Percentiles rank a stretch among this genome's conserved stretches.
Conservation (phyloP, 768 basidiomycete species). For the Leucocoprinus birnbaumii region DNA sequence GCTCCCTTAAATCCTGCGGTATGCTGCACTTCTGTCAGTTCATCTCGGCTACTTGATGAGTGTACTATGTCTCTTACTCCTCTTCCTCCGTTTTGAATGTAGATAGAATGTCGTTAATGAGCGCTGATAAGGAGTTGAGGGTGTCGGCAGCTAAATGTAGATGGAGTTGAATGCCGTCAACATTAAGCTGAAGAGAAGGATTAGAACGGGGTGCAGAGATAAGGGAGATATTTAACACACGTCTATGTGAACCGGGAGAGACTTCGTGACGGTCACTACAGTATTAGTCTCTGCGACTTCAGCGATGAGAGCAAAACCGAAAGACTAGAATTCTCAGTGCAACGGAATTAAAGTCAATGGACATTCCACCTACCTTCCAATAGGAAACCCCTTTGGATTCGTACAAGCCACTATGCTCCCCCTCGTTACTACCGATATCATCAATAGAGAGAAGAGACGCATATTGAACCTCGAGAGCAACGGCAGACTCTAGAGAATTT, state of each 20-base stretch:
- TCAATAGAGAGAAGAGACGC: constrained; percentile 46
- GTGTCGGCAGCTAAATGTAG: constrained; percentile 82
- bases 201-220: neutral
- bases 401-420: constrained; percentile 13
- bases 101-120: constrained; percentile 50
- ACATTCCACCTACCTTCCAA: constrained; percentile 63
- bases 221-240: constrained; percentile 12
- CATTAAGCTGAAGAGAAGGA: constrained; percentile 42
- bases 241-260: constrained; percentile 17
- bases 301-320: constrained; percentile 68
- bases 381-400: constrained; percentile 33
- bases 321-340: constrained; percentile 33
- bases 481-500: constrained; percentile 51
- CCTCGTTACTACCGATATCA: constrained; percentile 26
- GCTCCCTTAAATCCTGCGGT: constrained; percentile 23
- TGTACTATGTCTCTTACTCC: constrained; percentile 19
- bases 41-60: neutral
- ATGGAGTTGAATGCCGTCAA: constrained; percentile 50
- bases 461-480: constrained; percentile 46
- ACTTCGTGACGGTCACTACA: constrained; percentile 30
- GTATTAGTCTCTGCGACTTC: constrained; percentile 54
- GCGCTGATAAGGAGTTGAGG: constrained; percentile 50
- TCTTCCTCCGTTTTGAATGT: constrained; percentile 34
- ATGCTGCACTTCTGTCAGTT: constrained; percentile 18
- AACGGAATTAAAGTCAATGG: neutral